phyloP scores from a whole-genome alignment of 2,329 filamentous ascomycete species.

The Penicillium sp. region DNA sequence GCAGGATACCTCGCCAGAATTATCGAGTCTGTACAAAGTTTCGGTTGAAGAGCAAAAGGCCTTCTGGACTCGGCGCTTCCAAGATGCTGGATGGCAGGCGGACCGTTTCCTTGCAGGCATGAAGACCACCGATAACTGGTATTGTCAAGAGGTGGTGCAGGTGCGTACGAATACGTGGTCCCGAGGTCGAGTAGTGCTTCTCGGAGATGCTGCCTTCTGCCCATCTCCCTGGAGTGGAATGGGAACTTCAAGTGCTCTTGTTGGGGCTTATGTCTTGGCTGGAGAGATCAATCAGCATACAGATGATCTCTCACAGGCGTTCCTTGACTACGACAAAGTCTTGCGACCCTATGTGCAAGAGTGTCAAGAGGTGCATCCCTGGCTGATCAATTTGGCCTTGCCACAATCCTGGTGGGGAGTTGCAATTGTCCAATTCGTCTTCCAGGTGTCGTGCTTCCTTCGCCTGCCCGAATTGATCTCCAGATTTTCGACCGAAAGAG shows the following conservation, averaged over 20 bases:
- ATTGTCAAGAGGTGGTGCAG: constrained; percentile 43
- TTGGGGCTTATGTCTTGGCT: constrained; percentile 57
- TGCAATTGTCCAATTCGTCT: constrained; percentile 16
- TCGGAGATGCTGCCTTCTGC: constrained; percentile 46
- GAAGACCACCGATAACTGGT: constrained; percentile 46
- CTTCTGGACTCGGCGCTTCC: constrained; percentile 31
- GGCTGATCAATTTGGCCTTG: constrained; percentile 13
- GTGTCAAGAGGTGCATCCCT: constrained; percentile 21
- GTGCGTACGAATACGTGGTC: constrained; percentile 34
- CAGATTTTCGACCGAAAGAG: constrained; percentile 17
- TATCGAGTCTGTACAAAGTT: constrained; percentile 14
- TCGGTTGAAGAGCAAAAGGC: constrained; percentile 29
- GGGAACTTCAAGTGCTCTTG: constrained; percentile 38
- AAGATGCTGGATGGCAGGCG: constrained; percentile 41
- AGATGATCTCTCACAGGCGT: constrained; percentile 20
- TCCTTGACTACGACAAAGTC: constrained; percentile 24
- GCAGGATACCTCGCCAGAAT: constrained; percentile 10
- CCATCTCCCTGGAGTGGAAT: constrained; percentile 36
- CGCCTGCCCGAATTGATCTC: constrained; percentile 20
- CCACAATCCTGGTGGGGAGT: constrained; percentile 26
- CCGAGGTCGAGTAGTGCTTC: constrained; percentile 36
- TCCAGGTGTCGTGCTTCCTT: constrained; percentile 14
- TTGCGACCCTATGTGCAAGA: constrained; percentile 28
- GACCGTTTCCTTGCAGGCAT: constrained; percentile 42
- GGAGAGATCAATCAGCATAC: constrained; percentile 45